Evolutionary conservation across 805 yeast species (phyloP).

Genomic region (Tetrapisispora nanseiensis): DNA sequence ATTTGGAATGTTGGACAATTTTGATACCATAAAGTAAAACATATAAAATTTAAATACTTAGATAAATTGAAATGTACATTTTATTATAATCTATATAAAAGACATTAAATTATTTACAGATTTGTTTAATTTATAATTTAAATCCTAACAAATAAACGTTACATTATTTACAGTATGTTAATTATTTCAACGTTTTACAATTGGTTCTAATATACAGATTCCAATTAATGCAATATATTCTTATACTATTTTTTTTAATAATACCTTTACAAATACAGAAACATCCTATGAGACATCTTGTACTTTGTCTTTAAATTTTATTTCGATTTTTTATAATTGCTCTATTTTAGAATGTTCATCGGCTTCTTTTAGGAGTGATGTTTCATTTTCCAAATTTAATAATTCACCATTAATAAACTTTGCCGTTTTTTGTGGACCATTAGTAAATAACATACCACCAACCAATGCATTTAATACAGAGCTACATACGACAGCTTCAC

Average conservation of each 20-base stretch:
- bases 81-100: not conserved
- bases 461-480: conserved; percentile 51
- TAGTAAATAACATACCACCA: conserved; percentile 56
- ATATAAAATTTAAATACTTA: not conserved
- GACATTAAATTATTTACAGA: conserved; percentile 3
- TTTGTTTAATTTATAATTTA: not conserved
- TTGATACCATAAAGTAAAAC: not conserved
- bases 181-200: not conserved
- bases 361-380: conserved; percentile 12
- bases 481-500: conserved; percentile 46
- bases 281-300: too few species aligned
- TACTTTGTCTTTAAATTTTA: not conserved
- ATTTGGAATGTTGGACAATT: not conserved
- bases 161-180: conserved; percentile 1
- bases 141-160: not conserved
- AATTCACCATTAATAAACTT: conserved; percentile 47
- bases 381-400: conserved; percentile 22
- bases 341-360: conserved; percentile 3
- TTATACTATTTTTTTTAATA: too few species aligned
- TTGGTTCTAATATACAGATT: not conserved
- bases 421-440: conserved; percentile 52
- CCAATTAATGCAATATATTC: not conserved
- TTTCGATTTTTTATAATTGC: not conserved
- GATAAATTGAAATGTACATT: not conserved
- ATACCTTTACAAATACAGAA: too few species aligned